Conservation (phyloP, 2,329 filamentous ascomycete genomes). For the Xylariaceae sp. region DNA sequence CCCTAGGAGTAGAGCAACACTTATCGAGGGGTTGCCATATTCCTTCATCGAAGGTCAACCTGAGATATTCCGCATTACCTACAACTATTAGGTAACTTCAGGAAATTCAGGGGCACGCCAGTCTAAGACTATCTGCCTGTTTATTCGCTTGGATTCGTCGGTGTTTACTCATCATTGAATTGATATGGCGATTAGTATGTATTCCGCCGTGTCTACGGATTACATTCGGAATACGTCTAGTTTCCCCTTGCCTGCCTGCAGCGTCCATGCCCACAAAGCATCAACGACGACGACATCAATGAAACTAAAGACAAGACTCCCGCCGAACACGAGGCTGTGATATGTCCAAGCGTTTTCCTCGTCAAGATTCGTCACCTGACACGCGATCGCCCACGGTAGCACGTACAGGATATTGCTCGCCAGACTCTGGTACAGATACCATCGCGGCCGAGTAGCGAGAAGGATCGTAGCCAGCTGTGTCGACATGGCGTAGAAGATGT, state of each 20-base stretch:
- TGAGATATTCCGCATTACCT: too few species aligned
- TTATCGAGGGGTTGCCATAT: too few species aligned
- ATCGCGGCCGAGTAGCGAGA: conserved; percentile 57
- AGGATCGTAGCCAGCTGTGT: conserved; percentile 62
- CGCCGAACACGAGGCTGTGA: conserved; percentile 61
- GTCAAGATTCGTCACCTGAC: conserved; percentile 44
- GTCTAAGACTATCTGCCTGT: too few species aligned
- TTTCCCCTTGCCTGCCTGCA: conserved; percentile 41
- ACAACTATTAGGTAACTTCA: too few species aligned
- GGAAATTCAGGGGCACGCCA: too few species aligned
- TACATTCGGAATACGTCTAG: conserved; percentile 34
- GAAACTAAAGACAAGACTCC: conserved; percentile 63
- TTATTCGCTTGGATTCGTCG: too few species aligned
- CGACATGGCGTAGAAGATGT: conserved; percentile 62
- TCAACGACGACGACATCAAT: conserved; percentile 49
- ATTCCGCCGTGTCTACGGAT: neutral
- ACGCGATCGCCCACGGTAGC: conserved; percentile 64
- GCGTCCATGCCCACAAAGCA: conserved; percentile 45
- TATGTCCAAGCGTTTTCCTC: conserved; percentile 59
- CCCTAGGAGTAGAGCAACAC: neutral
- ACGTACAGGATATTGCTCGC: conserved; percentile 64
- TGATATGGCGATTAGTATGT: too few species aligned
- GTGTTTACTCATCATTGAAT: too few species aligned
- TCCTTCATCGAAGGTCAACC: too few species aligned
- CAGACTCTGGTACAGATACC: conserved; percentile 65